Evolutionary conservation across 2,329 filamentous ascomycete genomes (phyloP).

Genomic region (Colletotrichum tropicicola): DNA sequence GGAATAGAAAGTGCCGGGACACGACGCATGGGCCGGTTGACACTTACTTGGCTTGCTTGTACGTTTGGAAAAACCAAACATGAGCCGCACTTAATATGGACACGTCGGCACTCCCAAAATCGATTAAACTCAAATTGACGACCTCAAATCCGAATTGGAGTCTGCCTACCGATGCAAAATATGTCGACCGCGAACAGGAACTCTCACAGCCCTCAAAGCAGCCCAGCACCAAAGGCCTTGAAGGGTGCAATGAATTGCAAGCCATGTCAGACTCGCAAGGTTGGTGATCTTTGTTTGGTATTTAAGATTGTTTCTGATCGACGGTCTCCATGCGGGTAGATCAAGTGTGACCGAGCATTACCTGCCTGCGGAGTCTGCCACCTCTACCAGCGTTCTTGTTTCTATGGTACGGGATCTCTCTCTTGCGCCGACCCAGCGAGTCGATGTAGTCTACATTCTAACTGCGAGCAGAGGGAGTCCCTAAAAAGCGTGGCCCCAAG

Average conservation of each 20-base stretch:
- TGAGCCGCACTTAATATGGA: conserved; percentile 20
- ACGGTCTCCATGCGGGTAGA: conserved; percentile 8
- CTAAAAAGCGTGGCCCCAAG: conserved; percentile 20
- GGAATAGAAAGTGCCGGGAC: conserved; percentile 18
- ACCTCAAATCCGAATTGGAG: too few species aligned
- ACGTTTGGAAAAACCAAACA: conserved; percentile 9
- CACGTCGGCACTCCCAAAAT: conserved; percentile 5
- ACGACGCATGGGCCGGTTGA: not conserved
- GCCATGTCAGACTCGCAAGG: conserved; percentile 22
- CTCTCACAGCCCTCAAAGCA: conserved; percentile 17
- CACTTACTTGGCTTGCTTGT: not conserved
- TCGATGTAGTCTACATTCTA: not conserved
- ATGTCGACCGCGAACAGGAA: conserved; percentile 15
- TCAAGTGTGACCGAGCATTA: conserved; percentile 28
- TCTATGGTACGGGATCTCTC: not conserved
- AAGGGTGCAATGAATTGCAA: conserved; percentile 26
- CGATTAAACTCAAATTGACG: too few species aligned
- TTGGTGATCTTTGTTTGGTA: not conserved
- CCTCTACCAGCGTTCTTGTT: conserved; percentile 24
- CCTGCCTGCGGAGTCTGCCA: conserved; percentile 25
- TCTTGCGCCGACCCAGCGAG: too few species aligned
- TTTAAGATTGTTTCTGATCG: conserved; percentile 27
- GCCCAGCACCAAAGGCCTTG: not conserved
- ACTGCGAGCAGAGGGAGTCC: conserved; percentile 3
- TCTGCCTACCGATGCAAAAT: not conserved